Base-by-base conservation (phyloP, 1,284 basidiomycete species). In the Ustilago cynodontis region DNA sequence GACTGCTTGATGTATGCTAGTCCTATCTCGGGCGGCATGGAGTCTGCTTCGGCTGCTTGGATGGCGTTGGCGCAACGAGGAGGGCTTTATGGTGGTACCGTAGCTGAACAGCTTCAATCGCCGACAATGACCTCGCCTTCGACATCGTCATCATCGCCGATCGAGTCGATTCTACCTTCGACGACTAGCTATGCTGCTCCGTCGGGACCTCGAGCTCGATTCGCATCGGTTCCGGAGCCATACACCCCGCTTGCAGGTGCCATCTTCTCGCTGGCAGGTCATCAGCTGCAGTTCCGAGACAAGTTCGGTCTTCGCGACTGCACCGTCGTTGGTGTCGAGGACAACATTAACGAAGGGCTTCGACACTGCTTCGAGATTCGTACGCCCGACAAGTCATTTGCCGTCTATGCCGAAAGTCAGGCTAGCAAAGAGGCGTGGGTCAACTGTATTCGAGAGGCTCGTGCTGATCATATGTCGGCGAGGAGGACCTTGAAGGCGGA, bases 71-170 rank as follows among this genome's bases (percentile, higher is more conserved):
- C 94, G 35, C 93, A 94, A 82, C 88, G 90, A 0, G 90, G 92
- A 24, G 88, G 92, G 5, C 88, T 77, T 2, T 77, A 77, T 18
- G 74, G 59, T n/a, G 57, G 49, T 11, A 55, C 47, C 35, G 31
- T 20, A 0, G 11, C 45, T 29, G 73, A 76, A 33, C 61, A 52
- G 24, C 49, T 56, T 1, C 37, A 49, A 22, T 71, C 67, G 47
- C 63, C 72, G 1, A 49, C 50, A 6, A 43, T 69, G 67, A 79
- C 31, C 78, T 81, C 28, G 60, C 72, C 90, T 2, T 88, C 92
- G 63, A 92, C 91, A 73, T 86, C 90, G 89, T 57, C 89, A 91
- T 82, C 91, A 91, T 29, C 90, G 92, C 86, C 93, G 91, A n/a
- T 77, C 65, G 73, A 67, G 49, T 52, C 66, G 7, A 65, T 71